Evolutionary conservation across 208 protist genomes (phyloP).

Genomic region (Angomonas deanei): DNA sequence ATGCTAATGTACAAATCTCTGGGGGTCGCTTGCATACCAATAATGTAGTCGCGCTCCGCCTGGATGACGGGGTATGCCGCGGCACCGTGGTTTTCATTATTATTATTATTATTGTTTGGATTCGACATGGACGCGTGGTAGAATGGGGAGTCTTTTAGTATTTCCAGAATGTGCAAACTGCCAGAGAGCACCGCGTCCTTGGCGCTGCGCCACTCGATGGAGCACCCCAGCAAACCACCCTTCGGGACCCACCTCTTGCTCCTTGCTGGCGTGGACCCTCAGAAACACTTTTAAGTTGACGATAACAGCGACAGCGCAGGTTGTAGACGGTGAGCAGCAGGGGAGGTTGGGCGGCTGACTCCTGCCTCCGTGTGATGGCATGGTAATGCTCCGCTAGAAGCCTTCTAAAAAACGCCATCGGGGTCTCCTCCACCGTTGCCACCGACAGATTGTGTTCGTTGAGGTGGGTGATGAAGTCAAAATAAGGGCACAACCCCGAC

Average conservation of each 20-base stretch:
- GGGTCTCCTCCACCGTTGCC: slow-evolving; percentile 10
- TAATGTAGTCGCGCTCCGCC: slow-evolving; percentile 67
- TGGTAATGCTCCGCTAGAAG: slow-evolving; percentile 39
- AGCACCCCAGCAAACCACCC: slow-evolving; percentile 73
- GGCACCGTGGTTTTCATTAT: background rate
- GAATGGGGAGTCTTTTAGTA: slow-evolving; percentile 51
- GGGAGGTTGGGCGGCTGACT: background rate
- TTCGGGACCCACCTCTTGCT: too few species aligned
- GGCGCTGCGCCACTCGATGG: slow-evolving; percentile 61
- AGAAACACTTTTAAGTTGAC: slow-evolving; percentile 40
- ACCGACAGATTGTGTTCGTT: slow-evolving; percentile 30
- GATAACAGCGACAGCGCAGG: slow-evolving; percentile 34
- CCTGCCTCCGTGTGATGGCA: slow-evolving; percentile 4
- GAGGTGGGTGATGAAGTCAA: slow-evolving; percentile 80
- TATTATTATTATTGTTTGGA: too few species aligned
- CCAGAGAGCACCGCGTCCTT: slow-evolving; percentile 22
- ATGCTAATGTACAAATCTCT: slow-evolving; percentile 51
- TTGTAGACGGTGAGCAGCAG: slow-evolving; percentile 63
- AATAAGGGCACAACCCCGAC: slow-evolving; percentile 78
- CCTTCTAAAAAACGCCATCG: slow-evolving; percentile 46
- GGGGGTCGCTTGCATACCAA: slow-evolving; percentile 74
- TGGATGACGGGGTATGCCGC: slow-evolving; percentile 27
- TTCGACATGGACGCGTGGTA: background rate
- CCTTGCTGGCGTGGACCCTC: background rate
- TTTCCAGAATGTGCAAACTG: slow-evolving; percentile 65